Percentiles rank a stretch among this genome's conserved stretches.
phyloP scores from a whole-genome alignment of 768 basidiomycete species.

The Suillus spraguei region DNA sequence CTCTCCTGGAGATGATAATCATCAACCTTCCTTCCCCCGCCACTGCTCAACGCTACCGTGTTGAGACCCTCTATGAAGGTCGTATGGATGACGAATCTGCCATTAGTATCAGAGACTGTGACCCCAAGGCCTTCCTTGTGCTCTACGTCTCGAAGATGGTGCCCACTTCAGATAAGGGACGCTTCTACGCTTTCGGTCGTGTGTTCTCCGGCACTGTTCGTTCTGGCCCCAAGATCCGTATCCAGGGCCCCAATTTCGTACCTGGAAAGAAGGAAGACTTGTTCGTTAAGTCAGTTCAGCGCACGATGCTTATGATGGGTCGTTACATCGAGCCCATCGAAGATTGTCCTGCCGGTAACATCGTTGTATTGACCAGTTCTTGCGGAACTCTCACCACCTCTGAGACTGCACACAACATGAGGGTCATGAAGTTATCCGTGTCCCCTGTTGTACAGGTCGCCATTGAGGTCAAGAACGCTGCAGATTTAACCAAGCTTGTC shows the following conservation, averaged over 20 bases:
- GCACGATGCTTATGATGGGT: constrained; percentile 99
- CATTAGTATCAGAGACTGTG: constrained; percentile 97
- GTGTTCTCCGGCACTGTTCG: constrained; percentile 98
- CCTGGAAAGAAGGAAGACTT: constrained; percentile 99
- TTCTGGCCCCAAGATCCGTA: constrained; percentile 97
- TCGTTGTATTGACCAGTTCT: constrained; percentile 98
- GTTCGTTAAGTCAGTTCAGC: constrained; percentile 97
- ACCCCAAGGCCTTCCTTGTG: constrained; percentile 94
- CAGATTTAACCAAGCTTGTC: constrained; percentile 98
- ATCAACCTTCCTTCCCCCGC: constrained; percentile 97
- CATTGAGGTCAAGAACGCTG: constrained; percentile 99
- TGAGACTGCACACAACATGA: constrained; percentile 99
- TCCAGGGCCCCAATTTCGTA: constrained; percentile 98
- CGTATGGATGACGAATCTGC: constrained; percentile 99
- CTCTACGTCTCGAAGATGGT: constrained; percentile 99
- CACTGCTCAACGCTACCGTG: constrained; percentile 98
- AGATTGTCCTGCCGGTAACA: constrained; percentile 99
- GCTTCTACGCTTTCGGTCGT: constrained; percentile 99
- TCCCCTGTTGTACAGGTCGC: constrained; percentile 99
- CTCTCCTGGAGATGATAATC: constrained; percentile 99
- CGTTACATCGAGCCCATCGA: constrained; percentile 98
- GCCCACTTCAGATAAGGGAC: constrained; percentile 99
- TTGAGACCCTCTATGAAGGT: constrained; percentile 99
- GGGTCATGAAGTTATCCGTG: constrained; percentile 99
- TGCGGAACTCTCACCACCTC: constrained; percentile 97